phyloP scores from a whole-genome alignment of 192 early-diverging fungal genomes.

The Fimicolochytrium jonesii region DNA sequence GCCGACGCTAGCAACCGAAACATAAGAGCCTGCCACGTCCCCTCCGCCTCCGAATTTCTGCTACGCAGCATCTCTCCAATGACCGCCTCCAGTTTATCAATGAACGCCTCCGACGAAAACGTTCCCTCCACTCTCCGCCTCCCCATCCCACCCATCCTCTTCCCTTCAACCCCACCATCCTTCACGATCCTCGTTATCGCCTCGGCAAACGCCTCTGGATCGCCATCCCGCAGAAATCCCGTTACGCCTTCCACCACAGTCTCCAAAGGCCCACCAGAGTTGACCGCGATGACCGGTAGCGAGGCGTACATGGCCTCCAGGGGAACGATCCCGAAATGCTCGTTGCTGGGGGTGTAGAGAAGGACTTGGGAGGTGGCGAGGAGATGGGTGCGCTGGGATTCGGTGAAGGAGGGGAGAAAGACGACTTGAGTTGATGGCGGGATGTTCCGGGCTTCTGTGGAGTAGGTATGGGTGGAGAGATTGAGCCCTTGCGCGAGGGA shows the following conservation, averaged over 20 bases:
- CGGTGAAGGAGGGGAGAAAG: conserved; percentile 85
- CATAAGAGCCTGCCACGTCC: background rate
- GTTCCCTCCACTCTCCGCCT: conserved; percentile 51
- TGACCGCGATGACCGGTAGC: conserved; percentile 82
- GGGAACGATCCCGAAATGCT: conserved; percentile 97
- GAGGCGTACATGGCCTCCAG: conserved; percentile 91
- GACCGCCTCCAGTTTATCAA: conserved; percentile 61
- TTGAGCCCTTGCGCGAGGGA: conserved; percentile 45
- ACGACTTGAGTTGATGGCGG: conserved; percentile 52
- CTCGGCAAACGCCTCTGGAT: conserved; percentile 57
- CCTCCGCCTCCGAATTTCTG: conserved; percentile 20
- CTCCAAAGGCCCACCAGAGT: conserved; percentile 84
- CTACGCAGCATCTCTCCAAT: conserved; percentile 27
- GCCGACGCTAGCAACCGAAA: background rate
- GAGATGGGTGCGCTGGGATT: conserved; percentile 71
- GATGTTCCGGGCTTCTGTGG: conserved; percentile 19
- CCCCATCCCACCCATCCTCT: conserved; percentile 64
- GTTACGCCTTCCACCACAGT: conserved; percentile 69
- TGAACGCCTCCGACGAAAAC: conserved; percentile 69
- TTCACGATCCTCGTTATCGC: conserved; percentile 48
- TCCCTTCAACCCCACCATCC: conserved; percentile 19
- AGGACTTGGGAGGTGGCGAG: conserved; percentile 59
- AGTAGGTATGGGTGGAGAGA: conserved; percentile 44
- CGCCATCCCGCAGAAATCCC: conserved; percentile 68
- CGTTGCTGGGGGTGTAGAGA: conserved; percentile 87